A percentile compares a stretch with the other conserved stretches of the same genome.
These are phyloP conservation scores for Sarcodon aspratus DNA, from an alignment of 768 basidiomycete species.

Conservation along the genomic window DNA sequence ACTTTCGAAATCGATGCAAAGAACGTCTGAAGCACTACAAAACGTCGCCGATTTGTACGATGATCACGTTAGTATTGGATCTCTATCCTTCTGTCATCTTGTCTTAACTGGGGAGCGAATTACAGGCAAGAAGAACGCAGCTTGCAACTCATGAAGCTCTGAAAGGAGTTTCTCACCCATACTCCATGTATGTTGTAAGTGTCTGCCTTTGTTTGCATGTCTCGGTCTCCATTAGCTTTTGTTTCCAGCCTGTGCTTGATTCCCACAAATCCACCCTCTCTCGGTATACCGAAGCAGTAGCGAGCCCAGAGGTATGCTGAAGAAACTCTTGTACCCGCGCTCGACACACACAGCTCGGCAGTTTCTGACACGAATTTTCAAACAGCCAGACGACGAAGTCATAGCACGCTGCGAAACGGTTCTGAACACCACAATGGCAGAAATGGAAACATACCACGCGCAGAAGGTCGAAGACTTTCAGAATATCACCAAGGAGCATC, in stretches of 20 bases:
- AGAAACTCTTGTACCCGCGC: slow-evolving; percentile 13
- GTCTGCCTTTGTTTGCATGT: neutral
- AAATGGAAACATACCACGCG: slow-evolving; percentile 70
- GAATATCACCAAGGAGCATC: slow-evolving; percentile 46
- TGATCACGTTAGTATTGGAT: slow-evolving; percentile 48
- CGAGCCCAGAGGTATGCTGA: slow-evolving; percentile 13
- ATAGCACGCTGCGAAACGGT: slow-evolving; percentile 78
- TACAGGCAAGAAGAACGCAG: slow-evolving; percentile 62
- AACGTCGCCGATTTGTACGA: slow-evolving; percentile 71
- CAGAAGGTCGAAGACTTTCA: slow-evolving; percentile 67
- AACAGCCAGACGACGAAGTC: slow-evolving; percentile 50
- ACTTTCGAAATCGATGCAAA: slow-evolving; percentile 70
- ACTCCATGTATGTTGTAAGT: slow-evolving; percentile 55
- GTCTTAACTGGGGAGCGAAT: neutral
- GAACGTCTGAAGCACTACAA: slow-evolving; percentile 61
- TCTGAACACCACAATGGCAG: slow-evolving; percentile 80
- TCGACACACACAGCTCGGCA: neutral
- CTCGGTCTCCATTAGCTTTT: neutral
- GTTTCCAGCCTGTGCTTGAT: slow-evolving; percentile 50
- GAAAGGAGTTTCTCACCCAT: slow-evolving; percentile 68
- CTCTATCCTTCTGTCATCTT: neutral
- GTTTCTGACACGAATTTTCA: slow-evolving; percentile 6
- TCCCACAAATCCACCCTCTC: slow-evolving; percentile 62
- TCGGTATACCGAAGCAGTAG: slow-evolving; percentile 45
- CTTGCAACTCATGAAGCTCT: slow-evolving; percentile 66